Percentiles rank a stretch among this genome's conserved stretches.
Evolutionary conservation across 1,284 basidiomycete species (phyloP).

Genomic region (Tilletia horrida): DNA sequence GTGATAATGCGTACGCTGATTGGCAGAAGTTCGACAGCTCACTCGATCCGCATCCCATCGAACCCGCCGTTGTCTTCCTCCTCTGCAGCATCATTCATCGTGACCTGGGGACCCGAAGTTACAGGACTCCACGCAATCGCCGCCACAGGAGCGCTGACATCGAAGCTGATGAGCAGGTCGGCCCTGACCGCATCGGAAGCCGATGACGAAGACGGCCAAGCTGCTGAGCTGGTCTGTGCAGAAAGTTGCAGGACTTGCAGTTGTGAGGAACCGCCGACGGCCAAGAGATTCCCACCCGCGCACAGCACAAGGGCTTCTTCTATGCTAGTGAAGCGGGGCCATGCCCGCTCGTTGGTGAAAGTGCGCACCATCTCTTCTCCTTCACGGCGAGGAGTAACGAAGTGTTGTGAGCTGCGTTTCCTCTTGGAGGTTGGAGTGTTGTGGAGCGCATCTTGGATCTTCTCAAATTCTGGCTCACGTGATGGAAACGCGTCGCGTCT

Average conservation of each 20-base stretch:
- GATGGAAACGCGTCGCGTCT: conserved; percentile 1
- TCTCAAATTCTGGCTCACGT: neutral
- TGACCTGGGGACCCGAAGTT: neutral
- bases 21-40: neutral
- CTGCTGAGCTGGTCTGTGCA: neutral
- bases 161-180: neutral
- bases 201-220: no score
- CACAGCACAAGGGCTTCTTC: neutral
- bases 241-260: neutral
- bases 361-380: neutral
- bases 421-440: no score
- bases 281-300: neutral
- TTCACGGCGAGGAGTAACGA: neutral
- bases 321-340: neutral
- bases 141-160: neutral
- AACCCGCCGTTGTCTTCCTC: neutral
- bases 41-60: conserved; percentile 3
- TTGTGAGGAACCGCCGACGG: neutral
- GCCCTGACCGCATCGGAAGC: neutral
- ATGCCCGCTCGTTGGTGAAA: neutral
- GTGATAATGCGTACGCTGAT: neutral
- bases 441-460: no score
- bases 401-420: no score
- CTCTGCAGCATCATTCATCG: neutral
- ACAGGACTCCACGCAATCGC: conserved; percentile 6